These are phyloP conservation scores for Trypanosomatidae sp. DNA, from an alignment of 208 protist genomes.

Conservation along the genomic window DNA sequence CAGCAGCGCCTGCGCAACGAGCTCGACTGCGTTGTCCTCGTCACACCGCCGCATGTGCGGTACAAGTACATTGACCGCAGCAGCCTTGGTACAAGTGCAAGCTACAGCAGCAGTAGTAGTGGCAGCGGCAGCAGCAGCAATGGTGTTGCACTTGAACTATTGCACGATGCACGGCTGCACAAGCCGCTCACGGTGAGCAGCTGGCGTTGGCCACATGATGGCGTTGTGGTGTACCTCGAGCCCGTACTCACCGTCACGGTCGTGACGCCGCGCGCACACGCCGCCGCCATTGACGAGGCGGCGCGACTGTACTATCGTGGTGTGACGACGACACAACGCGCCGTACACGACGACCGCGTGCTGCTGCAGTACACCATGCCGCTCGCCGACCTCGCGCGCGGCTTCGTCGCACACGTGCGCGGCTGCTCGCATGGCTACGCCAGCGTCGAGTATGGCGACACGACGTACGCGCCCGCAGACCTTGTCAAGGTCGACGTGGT, in stretches of 20 bases:
- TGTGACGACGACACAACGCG: constrained; percentile 52
- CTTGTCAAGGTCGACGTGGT: constrained; percentile 90
- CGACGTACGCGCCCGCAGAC: constrained; percentile 73
- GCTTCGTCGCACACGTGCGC: constrained; percentile 94
- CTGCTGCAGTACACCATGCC: constrained; percentile 85
- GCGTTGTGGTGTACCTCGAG: constrained; percentile 74
- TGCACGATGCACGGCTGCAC: constrained; percentile 9
- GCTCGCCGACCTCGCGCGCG: constrained; percentile 88
- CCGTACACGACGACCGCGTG: constrained; percentile 58
- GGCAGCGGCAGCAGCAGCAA: not conserved
- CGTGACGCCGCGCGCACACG: constrained; percentile 82
- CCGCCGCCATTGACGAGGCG: constrained; percentile 73
- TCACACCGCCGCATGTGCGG: constrained; percentile 91
- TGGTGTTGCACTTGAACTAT: not conserved
- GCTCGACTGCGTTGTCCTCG: constrained; percentile 85
- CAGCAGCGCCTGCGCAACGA: constrained; percentile 90
- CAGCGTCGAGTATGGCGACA: constrained; percentile 92
- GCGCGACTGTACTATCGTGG: constrained; percentile 55
- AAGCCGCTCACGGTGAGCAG: constrained; percentile 48
- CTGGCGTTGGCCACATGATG: constrained; percentile 81
- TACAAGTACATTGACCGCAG: constrained; percentile 60
- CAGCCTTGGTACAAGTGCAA: constrained; percentile 4
- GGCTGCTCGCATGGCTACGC: constrained; percentile 88
- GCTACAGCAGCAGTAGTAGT: not conserved
- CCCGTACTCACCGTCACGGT: constrained; percentile 84